Evolutionary conservation across 148 eudicot genomes (phyloP).

Genomic region (Persicaria tinctoria): DNA sequence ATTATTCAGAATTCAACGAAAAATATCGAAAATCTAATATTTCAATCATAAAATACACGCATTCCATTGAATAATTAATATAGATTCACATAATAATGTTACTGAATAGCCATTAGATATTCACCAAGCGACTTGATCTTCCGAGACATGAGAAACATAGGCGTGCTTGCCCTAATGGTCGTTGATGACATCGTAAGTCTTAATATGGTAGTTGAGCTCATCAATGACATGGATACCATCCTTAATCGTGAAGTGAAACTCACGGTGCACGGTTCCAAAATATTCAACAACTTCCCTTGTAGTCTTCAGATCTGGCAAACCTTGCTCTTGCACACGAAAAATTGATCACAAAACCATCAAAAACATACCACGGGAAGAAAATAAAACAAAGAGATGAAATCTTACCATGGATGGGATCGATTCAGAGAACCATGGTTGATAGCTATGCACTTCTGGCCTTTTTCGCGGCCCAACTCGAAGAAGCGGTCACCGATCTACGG

Average conservation of each 20-base stretch:
- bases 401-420: constrained; percentile 18
- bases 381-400: not conserved
- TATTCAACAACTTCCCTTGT: constrained; percentile 84
- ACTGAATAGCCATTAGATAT: too few relatives aligned
- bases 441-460: too few relatives aligned
- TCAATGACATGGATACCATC: constrained; percentile 97
- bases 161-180: constrained; percentile 90
- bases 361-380: not conserved
- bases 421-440: too few relatives aligned
- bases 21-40: too few relatives aligned
- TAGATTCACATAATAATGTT: too few relatives aligned
- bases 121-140: constrained; percentile 51
- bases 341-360: not conserved
- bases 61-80: too few relatives aligned
- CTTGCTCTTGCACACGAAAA: constrained; percentile 27
- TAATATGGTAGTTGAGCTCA: constrained; percentile 87
- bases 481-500: too few relatives aligned
- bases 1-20: too few relatives aligned
- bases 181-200: constrained; percentile 72
- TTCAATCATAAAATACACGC: too few relatives aligned
- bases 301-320: constrained; percentile 85
- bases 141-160: constrained; percentile 24
- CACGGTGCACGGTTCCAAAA: constrained; percentile 85
- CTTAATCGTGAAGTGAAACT: constrained; percentile 85
- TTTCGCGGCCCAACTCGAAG: too few relatives aligned